phyloP scores from a whole-genome alignment of 2,329 filamentous ascomycete species.

The Pezicula carpinea region DNA sequence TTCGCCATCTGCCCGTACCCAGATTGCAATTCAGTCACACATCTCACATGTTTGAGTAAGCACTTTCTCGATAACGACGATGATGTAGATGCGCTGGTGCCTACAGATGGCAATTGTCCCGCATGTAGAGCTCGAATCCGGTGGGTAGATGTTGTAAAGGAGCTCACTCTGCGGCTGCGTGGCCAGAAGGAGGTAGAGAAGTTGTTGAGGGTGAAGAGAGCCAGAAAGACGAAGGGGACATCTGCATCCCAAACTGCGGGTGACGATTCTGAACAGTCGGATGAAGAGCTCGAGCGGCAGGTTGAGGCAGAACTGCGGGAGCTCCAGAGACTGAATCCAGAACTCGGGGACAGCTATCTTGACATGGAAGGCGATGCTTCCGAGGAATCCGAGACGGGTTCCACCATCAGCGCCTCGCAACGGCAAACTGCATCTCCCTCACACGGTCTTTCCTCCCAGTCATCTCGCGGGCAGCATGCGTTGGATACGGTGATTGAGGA shows the following conservation, averaged over 20 bases:
- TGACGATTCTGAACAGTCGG: constrained; percentile 9
- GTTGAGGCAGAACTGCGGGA: constrained; percentile 1
- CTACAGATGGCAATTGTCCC: constrained; percentile 66
- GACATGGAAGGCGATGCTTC: constrained; percentile 10
- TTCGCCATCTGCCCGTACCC: constrained; percentile 52
- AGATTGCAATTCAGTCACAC: constrained; percentile 52
- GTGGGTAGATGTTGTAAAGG: constrained; percentile 80
- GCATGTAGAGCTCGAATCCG: constrained; percentile 55
- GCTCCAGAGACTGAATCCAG: constrained; percentile 6
- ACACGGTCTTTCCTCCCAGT: constrained; percentile 5
- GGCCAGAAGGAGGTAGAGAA: constrained; percentile 66
- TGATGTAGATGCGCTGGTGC: constrained; percentile 47
- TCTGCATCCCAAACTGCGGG: constrained; percentile 12
- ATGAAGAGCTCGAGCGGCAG: constrained; percentile 7
- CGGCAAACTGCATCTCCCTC: not conserved
- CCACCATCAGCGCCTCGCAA: constrained; percentile 13
- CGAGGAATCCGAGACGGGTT: constrained; percentile 18
- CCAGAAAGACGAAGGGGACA: constrained; percentile 8
- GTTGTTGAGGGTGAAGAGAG: constrained; percentile 49
- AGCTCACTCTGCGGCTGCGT: constrained; percentile 69
- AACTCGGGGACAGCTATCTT: constrained; percentile 14
- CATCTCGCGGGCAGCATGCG: constrained; percentile 7
- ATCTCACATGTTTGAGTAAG: constrained; percentile 55
- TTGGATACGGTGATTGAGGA: constrained; percentile 45
- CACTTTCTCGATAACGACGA: constrained; percentile 40